Base-by-base conservation (phyloP, 306 rosid species). In the Sindora glabra region DNA sequence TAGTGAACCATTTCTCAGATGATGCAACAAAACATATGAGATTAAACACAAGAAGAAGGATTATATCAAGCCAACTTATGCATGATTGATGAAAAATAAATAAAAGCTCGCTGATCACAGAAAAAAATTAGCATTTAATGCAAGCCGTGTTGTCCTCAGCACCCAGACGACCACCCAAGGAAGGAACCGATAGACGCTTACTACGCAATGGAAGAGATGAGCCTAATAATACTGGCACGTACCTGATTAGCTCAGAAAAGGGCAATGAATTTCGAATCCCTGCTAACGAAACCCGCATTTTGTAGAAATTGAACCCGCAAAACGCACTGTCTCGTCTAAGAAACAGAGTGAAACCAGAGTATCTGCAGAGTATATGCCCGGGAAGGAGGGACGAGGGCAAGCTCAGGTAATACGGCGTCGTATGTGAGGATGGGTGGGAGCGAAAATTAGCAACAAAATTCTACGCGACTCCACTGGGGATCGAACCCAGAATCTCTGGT, bases 401-500 rank as follows among this genome's bases (percentile, higher is more conserved):
- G 50, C 48, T 66, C 14, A 5, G 8, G 2, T 0, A 3, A 11
- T 38, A 65, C 74, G 59, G 27, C 68, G 71, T 55, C 74, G 77
- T 56, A 30, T 29, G n/a, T n/a, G n/a, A n/a, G 5, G 8, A 4
- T 2, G 0, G 8, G 34, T n/a, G 5, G 34, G 8, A 29, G 34
- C 34, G 34, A 6, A 9, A 6, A 4, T 1, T 4, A 29, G 8
- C 1, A 9, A 29, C 8, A 29, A 29, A 9, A 4, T 27, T 3
- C 5, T 4, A 29, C 5, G 0, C 71, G 72, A 72, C 72, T 64
- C 69, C 66, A 64, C 71, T 71, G 76, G 71, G 89, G 86, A 79
- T 82, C 81, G 83, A 86, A 79, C 89, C 86, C 83, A 83, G 87
- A 86, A 75, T 80, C 87, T 80, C 84, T 75, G 77, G 81, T 78